Base-by-base conservation (phyloP, 2,329 filamentous ascomycete species). In the Ophiobolus disseminans region DNA sequence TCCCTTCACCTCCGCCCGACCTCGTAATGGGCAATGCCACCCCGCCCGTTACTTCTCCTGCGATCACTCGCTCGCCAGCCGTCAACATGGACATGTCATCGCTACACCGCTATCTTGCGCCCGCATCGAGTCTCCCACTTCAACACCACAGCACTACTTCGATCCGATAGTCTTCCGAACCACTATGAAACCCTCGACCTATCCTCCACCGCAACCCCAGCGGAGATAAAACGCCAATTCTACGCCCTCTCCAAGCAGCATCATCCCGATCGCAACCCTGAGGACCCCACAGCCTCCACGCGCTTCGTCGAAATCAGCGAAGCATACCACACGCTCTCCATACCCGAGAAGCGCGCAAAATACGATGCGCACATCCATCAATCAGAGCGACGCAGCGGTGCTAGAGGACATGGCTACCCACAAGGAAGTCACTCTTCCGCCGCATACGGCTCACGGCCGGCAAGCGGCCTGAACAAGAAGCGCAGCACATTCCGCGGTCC, bases 181-280 rank as follows among this genome's bases (percentile, higher is more conserved):
- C 88, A 96, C 76, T 99, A 99, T 74, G 88, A 93, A 63, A 86
- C 87, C 31, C 82, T 99, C 41, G 83, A 87, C 32, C 73, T 99
- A n/a, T 75, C 83, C 0, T 79, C 81, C 32, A 82, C 82, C 56
- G 92, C 93, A 31, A 85, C 88, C 13, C 76, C 83, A 1, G 78
- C 80, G 7, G 90, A 96, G 43, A 92, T 97, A 53, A 97, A 97
- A 75, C 93, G 89, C 87, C 76, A 84, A 70, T 99, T 97, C 83
- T 97, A 97, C 81, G 76, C 82, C 53, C 89, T 97, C 71, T 96
- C 91, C 68, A 96, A 97, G 76, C 78, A 82, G 44, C 88, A 96
- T 81, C 94, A 99, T 75, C 94, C 94, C 1, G 94, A 99, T 80
- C 86, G 86, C 70, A 95, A 97, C 79, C 90, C 82, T 51, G 69